phyloP scores from a whole-genome alignment of 345 rosid genomes.

The Eucalyptus coolabah region DNA sequence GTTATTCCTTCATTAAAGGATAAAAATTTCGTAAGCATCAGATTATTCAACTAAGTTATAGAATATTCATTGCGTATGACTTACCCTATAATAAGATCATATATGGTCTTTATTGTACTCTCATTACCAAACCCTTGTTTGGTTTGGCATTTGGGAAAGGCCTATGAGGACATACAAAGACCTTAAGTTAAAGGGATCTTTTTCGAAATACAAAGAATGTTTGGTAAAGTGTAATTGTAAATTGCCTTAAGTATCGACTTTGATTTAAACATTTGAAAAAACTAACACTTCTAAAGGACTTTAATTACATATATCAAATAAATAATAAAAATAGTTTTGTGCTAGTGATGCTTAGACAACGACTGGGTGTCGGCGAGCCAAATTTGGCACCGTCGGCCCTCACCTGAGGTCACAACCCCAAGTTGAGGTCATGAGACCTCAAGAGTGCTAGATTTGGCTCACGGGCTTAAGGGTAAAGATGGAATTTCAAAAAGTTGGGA shows the following conservation, averaged over 20 bases:
- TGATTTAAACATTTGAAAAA: neutral
- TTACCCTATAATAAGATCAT: neutral
- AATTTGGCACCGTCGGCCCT: neutral
- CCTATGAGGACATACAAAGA: neutral
- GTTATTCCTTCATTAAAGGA: neutral
- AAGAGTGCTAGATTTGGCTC: neutral
- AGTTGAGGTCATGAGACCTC: too few species aligned
- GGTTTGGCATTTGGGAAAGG: neutral
- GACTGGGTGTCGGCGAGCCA: rapidly evolving
- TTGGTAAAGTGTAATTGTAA: neutral
- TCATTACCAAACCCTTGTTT: neutral
- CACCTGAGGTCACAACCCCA: too few species aligned
- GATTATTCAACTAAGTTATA: neutral
- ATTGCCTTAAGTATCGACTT: neutral
- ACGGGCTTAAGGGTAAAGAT: neutral
- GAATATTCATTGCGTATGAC: neutral
- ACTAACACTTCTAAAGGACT: neutral
- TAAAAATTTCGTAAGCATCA: too few species aligned
- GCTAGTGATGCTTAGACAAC: neutral
- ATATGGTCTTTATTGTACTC: neutral
- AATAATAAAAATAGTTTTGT: neutral
- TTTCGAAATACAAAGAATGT: neutral
- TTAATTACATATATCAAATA: neutral
- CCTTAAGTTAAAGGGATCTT: neutral
- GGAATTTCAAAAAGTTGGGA: neutral